Conservation (phyloP, 257 asterid genomes). For the Solanum ossicruentum region DNA sequence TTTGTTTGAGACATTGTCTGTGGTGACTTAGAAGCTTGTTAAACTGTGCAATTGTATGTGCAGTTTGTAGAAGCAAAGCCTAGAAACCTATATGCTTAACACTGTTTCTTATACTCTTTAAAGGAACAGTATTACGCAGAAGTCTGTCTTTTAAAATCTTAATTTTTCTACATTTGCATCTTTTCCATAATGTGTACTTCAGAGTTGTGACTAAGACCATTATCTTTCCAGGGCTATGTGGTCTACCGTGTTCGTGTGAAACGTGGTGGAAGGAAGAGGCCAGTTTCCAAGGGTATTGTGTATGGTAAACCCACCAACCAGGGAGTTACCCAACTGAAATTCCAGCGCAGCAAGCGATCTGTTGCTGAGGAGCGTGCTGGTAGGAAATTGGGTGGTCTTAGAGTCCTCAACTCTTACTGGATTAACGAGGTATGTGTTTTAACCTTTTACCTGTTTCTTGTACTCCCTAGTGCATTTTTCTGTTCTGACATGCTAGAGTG, state of each 20-base stretch:
- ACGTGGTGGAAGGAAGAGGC: background rate
- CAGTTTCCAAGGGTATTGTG: background rate
- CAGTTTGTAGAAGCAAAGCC: background rate
- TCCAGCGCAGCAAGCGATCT: background rate
- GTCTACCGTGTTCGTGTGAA: background rate
- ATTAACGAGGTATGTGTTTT: background rate
- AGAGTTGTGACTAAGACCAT: background rate
- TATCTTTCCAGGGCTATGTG: background rate
- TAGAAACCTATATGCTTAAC: background rate
- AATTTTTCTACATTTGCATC: background rate
- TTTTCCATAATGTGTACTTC: background rate
- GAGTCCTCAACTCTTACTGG: background rate
- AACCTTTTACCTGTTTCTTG: background rate
- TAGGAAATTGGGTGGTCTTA: background rate
- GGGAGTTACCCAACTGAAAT: background rate
- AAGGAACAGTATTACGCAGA: background rate
- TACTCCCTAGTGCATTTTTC: background rate
- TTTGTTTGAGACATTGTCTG: background rate
- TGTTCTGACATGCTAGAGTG: background rate
- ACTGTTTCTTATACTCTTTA: background rate
- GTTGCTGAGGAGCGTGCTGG: background rate
- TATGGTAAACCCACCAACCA: background rate
- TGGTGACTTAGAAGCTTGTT: background rate
- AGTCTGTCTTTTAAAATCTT: background rate
- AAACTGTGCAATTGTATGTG: background rate